phyloP scores from a whole-genome alignment of 2,329 filamentous ascomycete species.

The Pyrenophora graminea region DNA sequence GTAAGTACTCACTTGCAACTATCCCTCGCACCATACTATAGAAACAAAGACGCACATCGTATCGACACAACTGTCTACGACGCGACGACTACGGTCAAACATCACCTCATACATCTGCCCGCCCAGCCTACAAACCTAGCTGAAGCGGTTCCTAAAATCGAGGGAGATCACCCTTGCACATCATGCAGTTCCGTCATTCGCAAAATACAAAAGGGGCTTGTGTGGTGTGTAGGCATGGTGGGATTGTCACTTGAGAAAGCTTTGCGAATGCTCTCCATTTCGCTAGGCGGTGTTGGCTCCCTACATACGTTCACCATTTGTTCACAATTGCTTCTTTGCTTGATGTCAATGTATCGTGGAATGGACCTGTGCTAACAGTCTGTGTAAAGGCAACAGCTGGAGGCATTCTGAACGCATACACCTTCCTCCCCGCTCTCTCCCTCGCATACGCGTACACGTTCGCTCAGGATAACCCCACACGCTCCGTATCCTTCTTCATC shows the following conservation, averaged over 20 bases:
- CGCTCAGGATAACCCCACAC: slow-evolving; percentile 80
- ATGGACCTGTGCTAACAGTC: slow-evolving; percentile 35
- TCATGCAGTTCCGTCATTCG: slow-evolving; percentile 56
- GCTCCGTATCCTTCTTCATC: slow-evolving; percentile 77
- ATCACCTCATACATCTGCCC: slow-evolving; percentile 65
- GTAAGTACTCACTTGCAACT: slow-evolving; percentile 63
- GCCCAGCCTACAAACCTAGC: slow-evolving; percentile 53
- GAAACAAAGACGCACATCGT: slow-evolving; percentile 14
- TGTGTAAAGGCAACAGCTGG: slow-evolving; percentile 57
- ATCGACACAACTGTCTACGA: slow-evolving; percentile 27
- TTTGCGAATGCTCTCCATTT: slow-evolving; percentile 60
- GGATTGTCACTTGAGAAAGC: slow-evolving; percentile 58
- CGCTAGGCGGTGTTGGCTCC: slow-evolving; percentile 64
- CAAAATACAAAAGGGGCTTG: slow-evolving; percentile 52
- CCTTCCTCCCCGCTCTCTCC: slow-evolving; percentile 65
- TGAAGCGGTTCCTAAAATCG: slow-evolving; percentile 61
- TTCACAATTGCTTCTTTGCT: slow-evolving; percentile 9
- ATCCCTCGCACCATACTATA: slow-evolving; percentile 25
- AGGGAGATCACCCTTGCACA: slow-evolving; percentile 59
- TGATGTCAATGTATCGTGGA: slow-evolving; percentile 9
- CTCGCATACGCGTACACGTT: slow-evolving; percentile 83
- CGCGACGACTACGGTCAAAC: slow-evolving; percentile 17
- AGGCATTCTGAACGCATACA: slow-evolving; percentile 55
- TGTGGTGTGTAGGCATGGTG: slow-evolving; percentile 57
- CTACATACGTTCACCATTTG: slow-evolving; percentile 57